Conservation (phyloP, 805 yeast genomes). For the Cyberlindnera mississippiensis region DNA sequence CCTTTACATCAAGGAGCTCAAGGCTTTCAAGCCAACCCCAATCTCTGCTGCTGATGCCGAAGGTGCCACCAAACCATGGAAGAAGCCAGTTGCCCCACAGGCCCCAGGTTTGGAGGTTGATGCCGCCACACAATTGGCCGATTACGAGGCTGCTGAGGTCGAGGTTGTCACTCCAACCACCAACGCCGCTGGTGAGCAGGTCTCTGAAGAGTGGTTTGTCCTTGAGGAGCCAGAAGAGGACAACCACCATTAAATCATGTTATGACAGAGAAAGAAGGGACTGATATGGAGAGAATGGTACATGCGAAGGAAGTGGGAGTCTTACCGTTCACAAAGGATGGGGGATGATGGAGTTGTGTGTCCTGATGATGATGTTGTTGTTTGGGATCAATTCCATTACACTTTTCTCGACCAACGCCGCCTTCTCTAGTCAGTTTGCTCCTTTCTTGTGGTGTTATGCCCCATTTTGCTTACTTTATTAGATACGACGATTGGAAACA, state of each 20-base stretch:
- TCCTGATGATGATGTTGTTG: too few relatives aligned
- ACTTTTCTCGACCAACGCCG: not conserved
- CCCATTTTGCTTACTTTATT: too few relatives aligned
- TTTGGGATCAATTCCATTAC: too few relatives aligned
- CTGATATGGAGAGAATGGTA: not conserved
- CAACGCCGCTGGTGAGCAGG: conserved; percentile 41
- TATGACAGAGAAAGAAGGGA: not conserved
- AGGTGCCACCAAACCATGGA: conserved; percentile 78
- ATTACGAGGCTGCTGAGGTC: conserved; percentile 67
- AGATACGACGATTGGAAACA: conserved; percentile 9
- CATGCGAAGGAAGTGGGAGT: not conserved
- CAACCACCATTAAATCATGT: conserved; percentile 32
- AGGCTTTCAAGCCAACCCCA: conserved; percentile 82
- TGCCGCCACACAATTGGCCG: conserved; percentile 59
- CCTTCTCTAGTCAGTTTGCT: too few relatives aligned
- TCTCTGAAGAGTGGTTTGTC: conserved; percentile 69
- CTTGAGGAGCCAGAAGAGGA: conserved; percentile 66
- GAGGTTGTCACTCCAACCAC: conserved; percentile 48
- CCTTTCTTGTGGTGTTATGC: too few relatives aligned
- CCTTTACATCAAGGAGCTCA: conserved; percentile 81
- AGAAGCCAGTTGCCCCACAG: conserved; percentile 73
- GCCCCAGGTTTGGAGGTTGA: conserved; percentile 68
- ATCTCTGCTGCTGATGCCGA: conserved; percentile 70
- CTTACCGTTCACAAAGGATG: not conserved
- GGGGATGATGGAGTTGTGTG: too few relatives aligned